Conservation (phyloP, 2,329 filamentous ascomycete species). For the Monosporascus sp. region DNA sequence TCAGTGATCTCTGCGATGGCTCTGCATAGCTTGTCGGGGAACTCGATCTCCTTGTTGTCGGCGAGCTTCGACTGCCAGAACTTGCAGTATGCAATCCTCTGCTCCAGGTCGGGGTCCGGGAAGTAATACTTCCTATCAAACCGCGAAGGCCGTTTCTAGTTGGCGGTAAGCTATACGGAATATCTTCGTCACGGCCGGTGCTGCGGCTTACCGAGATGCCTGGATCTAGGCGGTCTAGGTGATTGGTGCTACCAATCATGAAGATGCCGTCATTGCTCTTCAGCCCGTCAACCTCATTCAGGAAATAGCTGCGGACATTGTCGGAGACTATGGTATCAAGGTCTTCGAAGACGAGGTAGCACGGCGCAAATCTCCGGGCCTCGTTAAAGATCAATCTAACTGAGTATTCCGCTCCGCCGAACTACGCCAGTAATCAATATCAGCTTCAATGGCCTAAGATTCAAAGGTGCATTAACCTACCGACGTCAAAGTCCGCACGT, state of each 20-base stretch:
- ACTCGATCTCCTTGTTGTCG: constrained; percentile 52
- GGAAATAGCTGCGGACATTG: constrained; percentile 58
- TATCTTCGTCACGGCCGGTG: not conserved
- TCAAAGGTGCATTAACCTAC: constrained; percentile 19
- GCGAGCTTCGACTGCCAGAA: constrained; percentile 57
- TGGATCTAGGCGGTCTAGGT: constrained; percentile 60
- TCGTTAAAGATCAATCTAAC: constrained; percentile 50
- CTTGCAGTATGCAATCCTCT: constrained; percentile 53
- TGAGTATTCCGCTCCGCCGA: constrained; percentile 48
- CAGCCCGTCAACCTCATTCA: constrained; percentile 68
- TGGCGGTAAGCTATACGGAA: not conserved
- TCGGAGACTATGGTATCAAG: constrained; percentile 62
- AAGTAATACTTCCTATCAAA: constrained; percentile 66
- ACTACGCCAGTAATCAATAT: constrained; percentile 26
- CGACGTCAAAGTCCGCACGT: constrained; percentile 47
- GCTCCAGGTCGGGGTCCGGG: constrained; percentile 46
- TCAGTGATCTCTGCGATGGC: constrained; percentile 58
- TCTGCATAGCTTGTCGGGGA: constrained; percentile 51
- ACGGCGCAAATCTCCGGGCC: constrained; percentile 58
- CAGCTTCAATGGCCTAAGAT: not conserved
- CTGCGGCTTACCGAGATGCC: constrained; percentile 47
- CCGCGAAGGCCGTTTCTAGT: constrained; percentile 56
- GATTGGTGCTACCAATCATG: constrained; percentile 62
- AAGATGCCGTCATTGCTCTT: constrained; percentile 66
- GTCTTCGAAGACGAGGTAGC: constrained; percentile 67